A percentile compares a stretch with the other conserved stretches of the same genome.
These are phyloP conservation scores for Diospyros kaki DNA, from an alignment of 148 eudicot species.

Conservation along the genomic window DNA sequence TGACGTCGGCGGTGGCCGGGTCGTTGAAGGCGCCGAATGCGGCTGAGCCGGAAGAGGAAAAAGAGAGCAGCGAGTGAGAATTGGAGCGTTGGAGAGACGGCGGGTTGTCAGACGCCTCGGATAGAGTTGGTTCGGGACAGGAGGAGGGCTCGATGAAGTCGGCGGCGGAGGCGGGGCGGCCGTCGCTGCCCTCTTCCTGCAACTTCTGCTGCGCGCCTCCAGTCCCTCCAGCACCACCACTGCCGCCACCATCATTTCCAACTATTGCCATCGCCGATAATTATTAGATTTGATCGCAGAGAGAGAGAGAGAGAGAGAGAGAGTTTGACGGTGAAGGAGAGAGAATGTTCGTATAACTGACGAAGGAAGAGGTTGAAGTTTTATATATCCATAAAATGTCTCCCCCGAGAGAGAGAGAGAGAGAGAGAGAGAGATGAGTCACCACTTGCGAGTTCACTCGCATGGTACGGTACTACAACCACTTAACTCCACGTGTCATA, in stretches of 20 bases:
- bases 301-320: background rate
- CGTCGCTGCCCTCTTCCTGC: constrained; percentile 34
- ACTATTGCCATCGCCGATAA: background rate
- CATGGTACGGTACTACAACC: too few species aligned
- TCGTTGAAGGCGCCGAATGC: constrained; percentile 57
- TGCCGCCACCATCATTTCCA: constrained; percentile 8
- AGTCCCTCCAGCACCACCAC: background rate
- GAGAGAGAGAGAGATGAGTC: too few species aligned
- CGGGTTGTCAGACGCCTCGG: constrained; percentile 23
- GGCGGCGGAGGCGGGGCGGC: constrained; percentile 13
- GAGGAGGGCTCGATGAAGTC: constrained; percentile 30
- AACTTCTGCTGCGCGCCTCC: constrained; percentile 25
- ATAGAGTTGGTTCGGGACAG: constrained; percentile 30
- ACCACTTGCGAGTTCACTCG: too few species aligned
- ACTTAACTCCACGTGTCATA: too few species aligned
- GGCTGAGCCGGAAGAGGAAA: constrained; percentile 3
- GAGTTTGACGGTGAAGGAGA: too few species aligned
- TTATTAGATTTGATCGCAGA: too few species aligned
- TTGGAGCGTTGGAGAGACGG: constrained; percentile 27
- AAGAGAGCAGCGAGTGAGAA: constrained; percentile 16
- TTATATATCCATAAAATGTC: too few species aligned
- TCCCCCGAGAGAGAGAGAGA: too few species aligned
- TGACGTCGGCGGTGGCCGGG: constrained; percentile 62
- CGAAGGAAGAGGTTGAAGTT: too few species aligned
- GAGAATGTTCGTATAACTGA: too few species aligned